Evolutionary conservation across 163 green algal genomes (phyloP), one percentile per base, ranked within the genome.

Genomic region (Chloromonas sp.): DNA sequence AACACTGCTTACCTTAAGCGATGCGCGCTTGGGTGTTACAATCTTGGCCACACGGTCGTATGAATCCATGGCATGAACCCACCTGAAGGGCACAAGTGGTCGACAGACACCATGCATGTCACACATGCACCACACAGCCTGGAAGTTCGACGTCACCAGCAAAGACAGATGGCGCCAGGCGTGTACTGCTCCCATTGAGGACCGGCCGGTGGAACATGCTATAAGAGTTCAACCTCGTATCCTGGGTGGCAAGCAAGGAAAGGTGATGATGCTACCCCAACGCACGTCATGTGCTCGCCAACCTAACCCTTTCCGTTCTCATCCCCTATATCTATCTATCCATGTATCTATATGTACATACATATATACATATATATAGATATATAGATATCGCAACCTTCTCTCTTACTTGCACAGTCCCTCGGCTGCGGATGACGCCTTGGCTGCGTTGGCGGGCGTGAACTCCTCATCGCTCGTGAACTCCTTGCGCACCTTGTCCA

Each of bases 381-480:
- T 36, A 36, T 36, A 36, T 36, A 36, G 36, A 36, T 36, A 36
- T 36, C 36, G 36, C 36, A 36, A 36, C 36, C 36, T 36, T 36
- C 36, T 36, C 36, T 36, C 81, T 58, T 57, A 88, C 85, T 85
- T 88, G 76, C 85, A 88, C 82, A 94, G 86, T n/a, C 91, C 91
- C 87, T 94, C 90, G 1, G 91, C 91, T 13, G 92, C 92, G 57
- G 78, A 86, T 14, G 90, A 93, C 0, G 91, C 92, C 85, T 94
- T 94, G 14, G 90, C 90, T 2, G 90, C 90, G 70, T 92, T 91
- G 15, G 88, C 86, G 15, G 92, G 91, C 15, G 92, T 93, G 90
- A 95, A 95, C 71, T 92, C 90, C n/a, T 89, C 85, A 61, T 92
- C 89, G 60, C 78, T 86, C 11, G 88, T 87, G 87, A 93, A 95